A percentile compares a stretch with the other conserved stretches of the same genome.
These are phyloP conservation scores for Coemansia biformis DNA, from an alignment of 192 early-diverging fungal species.

Conservation along the genomic window DNA sequence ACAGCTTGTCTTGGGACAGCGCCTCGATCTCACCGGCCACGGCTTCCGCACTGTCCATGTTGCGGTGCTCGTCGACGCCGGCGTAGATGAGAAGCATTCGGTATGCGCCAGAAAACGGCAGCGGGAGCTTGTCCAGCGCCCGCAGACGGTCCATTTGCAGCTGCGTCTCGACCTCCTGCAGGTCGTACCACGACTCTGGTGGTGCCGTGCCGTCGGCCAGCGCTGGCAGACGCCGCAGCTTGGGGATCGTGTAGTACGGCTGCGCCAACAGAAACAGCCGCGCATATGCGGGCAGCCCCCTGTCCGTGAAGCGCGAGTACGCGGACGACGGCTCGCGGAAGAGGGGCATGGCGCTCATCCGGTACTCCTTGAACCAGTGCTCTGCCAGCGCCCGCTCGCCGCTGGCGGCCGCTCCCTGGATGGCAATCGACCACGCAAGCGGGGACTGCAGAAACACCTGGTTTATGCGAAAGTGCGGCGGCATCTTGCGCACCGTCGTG, in stretches of 20 bases:
- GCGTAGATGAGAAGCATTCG: constrained; percentile 39
- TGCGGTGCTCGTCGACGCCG: constrained; percentile 33
- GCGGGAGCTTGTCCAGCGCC: constrained; percentile 41
- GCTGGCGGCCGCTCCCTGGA: constrained; percentile 14
- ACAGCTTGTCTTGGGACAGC: constrained; percentile 11
- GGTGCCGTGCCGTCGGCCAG: not conserved
- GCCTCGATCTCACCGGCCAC: constrained; percentile 29
- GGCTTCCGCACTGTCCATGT: constrained; percentile 29
- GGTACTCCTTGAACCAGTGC: constrained; percentile 44
- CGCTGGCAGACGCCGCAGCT: not conserved
- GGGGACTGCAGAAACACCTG: constrained; percentile 26
- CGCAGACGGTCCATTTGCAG: constrained; percentile 42
- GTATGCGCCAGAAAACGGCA: constrained; percentile 16
- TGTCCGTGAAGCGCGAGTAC: constrained; percentile 20
- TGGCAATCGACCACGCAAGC: constrained; percentile 26
- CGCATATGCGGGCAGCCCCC: constrained; percentile 10
- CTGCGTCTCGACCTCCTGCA: constrained; percentile 33
- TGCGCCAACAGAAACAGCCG: constrained; percentile 19
- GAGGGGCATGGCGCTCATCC: constrained; percentile 45
- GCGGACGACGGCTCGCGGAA: constrained; percentile 40
- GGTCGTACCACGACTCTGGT: constrained; percentile 20
- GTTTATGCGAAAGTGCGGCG: constrained; percentile 13
- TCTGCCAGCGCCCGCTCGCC: constrained; percentile 21
- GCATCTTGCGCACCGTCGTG: constrained; percentile 17
- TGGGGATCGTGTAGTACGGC: constrained; percentile 32